Evolutionary conservation across 2,329 filamentous ascomycete genomes (phyloP), one percentile per base, ranked within the genome.

Genomic region (Pseudogymnoascus sp.): DNA sequence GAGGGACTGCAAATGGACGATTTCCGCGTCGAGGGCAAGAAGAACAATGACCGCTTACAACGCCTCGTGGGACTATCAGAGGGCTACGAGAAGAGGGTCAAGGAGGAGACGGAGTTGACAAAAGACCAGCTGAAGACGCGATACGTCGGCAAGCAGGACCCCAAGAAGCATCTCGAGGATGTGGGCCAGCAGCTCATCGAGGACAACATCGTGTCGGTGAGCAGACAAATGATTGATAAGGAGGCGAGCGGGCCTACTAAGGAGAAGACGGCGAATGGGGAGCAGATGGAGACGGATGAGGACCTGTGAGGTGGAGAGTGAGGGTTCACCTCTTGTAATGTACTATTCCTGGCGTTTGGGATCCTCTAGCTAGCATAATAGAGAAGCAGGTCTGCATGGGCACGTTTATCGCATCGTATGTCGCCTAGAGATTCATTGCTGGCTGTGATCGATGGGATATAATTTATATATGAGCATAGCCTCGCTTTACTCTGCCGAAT

Each of bases 141-240:
- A 79, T 99, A 99, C 74, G 94, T 99, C 34, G 94, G 94, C 75
- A 99, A 99, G 79, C 85, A 97, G 61, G 94, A 99, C 71, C 94
- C 94, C 61, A 99, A 99, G 87, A 99, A 99, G 81, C 95, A 99
- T 74, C 82, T 99, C 71, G 92, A 96, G 75, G 91, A 96, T 68
- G 90, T 99, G 52, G 94, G 94, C 60, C 92, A 96, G 75, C 86
- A 95, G 73, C 82, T 97, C 65, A 97, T 99, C 69, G 95, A 99
- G 77, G 94, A 99, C 82, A 99, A 99, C 76, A 99, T 99, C 65
- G 94, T 99, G 10, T 90, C 91, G 3, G 92, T 99, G n/a, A 95
- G 91, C 65, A 82, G 92, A 73, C 94, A 97, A 75, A 96, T 99
- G 92, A 97, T 99, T 70, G 94, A 97, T 78, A 97, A 97, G 78